Evolutionary conservation across 179 eudicot species (phyloP), one percentile per base, ranked within the genome.

Genomic region (Amaranthus tricolor): DNA sequence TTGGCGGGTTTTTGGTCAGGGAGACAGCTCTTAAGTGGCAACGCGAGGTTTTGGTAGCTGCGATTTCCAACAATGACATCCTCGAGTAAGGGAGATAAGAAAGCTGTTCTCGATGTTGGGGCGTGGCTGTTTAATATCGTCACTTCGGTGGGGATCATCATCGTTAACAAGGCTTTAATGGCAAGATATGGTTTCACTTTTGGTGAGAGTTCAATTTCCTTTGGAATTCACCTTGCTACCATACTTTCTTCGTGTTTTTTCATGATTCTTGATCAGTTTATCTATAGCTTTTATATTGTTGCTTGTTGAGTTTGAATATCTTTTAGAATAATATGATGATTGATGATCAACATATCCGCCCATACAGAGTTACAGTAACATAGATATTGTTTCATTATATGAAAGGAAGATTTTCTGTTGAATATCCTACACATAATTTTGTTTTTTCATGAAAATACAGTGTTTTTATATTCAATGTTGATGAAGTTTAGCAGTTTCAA

Each of bases 131-230:
- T 92, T 57, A 92, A 92, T 71, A 82, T 92, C 14, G 88, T 91
- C 78, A 91, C 96, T 71, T 92, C 97, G 31, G 96, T 92, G 48
- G 96, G 96, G 64, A 92, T 92, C 78, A 92, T 92, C 65, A 85
- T 92, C 52, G 96, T 88, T 71, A 92, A 92, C 78, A 90, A 92
- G 78, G 92, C 97, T 44, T 84, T 92, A 78, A 90, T 92, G 97
- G 85, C 87, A 47, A 89, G 81, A 17, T 84, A 90, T 83, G 97
- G 96, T 19, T 92, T 86, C 77, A 91, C 86, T 57, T 90, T 88
- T 77, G 91, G 90, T 88, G 66, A 71, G 86, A 76, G 50, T 76
- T 71, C 69, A 63, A 45, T 78, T 50, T 56, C 66, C 9, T 47
- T 17, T 53, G 52, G 40, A n/a, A 48, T 5, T 50, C 24, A 13